These are phyloP conservation scores for Torrubiella hemipterigena DNA, from an alignment of 2,329 filamentous ascomycete species.

Conservation along the genomic window DNA sequence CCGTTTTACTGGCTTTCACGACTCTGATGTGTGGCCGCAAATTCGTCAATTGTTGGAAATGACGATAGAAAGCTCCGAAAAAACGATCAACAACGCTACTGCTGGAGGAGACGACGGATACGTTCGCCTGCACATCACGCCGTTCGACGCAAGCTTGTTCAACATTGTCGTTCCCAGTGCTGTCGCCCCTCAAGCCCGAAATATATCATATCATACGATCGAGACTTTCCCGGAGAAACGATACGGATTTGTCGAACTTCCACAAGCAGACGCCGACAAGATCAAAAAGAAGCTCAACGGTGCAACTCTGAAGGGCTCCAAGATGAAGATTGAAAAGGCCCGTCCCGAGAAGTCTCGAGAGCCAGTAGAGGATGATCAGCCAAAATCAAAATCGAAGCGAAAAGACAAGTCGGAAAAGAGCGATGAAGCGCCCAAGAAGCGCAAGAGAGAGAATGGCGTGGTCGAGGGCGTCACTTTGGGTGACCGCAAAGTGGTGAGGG, in stretches of 20 bases:
- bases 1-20: no score
- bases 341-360: constrained; percentile 31
- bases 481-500: constrained; percentile 72
- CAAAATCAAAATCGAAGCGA: constrained; percentile 13
- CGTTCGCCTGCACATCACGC: constrained; percentile 66
- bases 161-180: constrained; percentile 59
- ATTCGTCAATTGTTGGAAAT: no score
- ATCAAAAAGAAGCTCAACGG: constrained; percentile 86
- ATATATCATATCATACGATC: constrained; percentile 79
- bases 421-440: constrained; percentile 24
- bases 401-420: constrained; percentile 16
- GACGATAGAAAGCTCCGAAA: constrained; percentile 3
- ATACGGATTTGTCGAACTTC: constrained; percentile 85
- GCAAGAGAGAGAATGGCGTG: constrained; percentile 38
- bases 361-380: constrained; percentile 18
- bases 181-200: constrained; percentile 53
- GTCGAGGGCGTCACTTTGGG: constrained; percentile 58
- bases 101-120: constrained; percentile 13
- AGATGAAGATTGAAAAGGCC: constrained; percentile 76
- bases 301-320: constrained; percentile 68
- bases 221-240: constrained; percentile 81
- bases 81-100: constrained; percentile 3
- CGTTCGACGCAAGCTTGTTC: constrained; percentile 65
- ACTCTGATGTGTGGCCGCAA: no score
- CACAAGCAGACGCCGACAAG: constrained; percentile 72